Evolutionary conservation across 176 grass and related monocot species (phyloP), one percentile per base, ranked within the genome.

Genomic region (Stipa capillata): DNA sequence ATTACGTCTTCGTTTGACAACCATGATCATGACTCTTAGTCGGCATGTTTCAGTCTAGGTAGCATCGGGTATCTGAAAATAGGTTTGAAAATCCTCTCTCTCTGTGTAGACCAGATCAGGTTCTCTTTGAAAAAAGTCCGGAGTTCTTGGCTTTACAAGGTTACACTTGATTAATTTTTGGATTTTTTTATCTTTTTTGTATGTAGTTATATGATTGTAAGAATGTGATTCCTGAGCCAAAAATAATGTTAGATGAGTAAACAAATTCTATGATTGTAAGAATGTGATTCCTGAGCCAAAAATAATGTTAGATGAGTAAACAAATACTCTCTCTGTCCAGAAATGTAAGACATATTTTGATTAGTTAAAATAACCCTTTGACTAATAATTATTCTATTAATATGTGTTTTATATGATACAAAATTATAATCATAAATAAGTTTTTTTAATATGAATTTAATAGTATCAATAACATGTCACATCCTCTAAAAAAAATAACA

Each of bases 1-100:
- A 56, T 18, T 82, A 76, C 33, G 77, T 65, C 82, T 71, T 85
- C 16, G 49, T 89, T 89, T 69, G 44, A 89, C 64, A 71, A 25
- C 8, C n/a, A 17, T 31, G 14, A 36, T 23, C n/a, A 49, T 20
- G 85, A 53, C 16, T 45, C 71, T 23, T 36, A 83, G 86, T 77
- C 82, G 23, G 65, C 47, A 85, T 82, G 82, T 85, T 82, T 57
- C 71, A 37, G 77, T 49, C 10, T 64, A 65, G 64, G 87, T 39
- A 65, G 77, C 82, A 81, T 50, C 1, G 0, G 2, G 28, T 50
- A 40, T 33, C 28, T 48, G 21, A 33, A 57, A 77, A 39, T 41
- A 58, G 21, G 35, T 21, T 58, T 55, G 8, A 44, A 48, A 80
- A 73, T 36, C 20, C 8, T 31, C 37, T 56, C 66, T 41, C n/a